Conservation (phyloP, 2,329 filamentous ascomycete species). For the Furcasterigmium furcatum region DNA sequence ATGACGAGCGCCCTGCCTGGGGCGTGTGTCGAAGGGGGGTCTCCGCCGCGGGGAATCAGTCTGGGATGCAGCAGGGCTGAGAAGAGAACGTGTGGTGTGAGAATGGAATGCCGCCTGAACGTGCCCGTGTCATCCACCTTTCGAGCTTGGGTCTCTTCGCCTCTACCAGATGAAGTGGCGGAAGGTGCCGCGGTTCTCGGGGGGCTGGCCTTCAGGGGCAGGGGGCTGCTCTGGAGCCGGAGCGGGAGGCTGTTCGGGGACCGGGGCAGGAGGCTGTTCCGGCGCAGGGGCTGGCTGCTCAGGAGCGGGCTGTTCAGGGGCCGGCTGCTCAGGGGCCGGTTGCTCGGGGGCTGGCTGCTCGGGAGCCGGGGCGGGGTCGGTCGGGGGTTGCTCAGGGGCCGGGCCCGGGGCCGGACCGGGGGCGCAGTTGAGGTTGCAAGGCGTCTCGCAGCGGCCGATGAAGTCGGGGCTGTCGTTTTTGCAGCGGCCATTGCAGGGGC, state of each 20-base stretch:
- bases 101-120: neutral
- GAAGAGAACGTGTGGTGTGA: neutral
- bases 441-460: conserved; percentile 33
- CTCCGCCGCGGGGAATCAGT: neutral
- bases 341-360: neutral
- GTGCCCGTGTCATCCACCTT: neutral
- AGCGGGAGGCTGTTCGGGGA: neutral
- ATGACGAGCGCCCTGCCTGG: neutral
- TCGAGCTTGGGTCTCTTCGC: neutral
- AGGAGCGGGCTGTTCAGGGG: conserved; percentile 1
- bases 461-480: conserved; percentile 34
- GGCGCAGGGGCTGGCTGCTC: neutral
- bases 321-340: neutral
- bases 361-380: neutral
- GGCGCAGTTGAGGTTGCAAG: conserved; percentile 29
- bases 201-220: neutral
- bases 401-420: neutral
- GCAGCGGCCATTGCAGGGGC: conserved; percentile 32
- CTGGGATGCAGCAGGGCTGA: neutral
- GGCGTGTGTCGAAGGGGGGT: neutral
- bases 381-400: neutral
- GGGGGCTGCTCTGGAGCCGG: neutral
- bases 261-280: neutral
- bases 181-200: conserved; percentile 1
- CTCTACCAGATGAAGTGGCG: conserved; percentile 1